Percentiles rank a stretch among this genome's conserved stretches.
Evolutionary conservation across 768 basidiomycete species (phyloP).

Genomic region (Kwoniella pini): DNA sequence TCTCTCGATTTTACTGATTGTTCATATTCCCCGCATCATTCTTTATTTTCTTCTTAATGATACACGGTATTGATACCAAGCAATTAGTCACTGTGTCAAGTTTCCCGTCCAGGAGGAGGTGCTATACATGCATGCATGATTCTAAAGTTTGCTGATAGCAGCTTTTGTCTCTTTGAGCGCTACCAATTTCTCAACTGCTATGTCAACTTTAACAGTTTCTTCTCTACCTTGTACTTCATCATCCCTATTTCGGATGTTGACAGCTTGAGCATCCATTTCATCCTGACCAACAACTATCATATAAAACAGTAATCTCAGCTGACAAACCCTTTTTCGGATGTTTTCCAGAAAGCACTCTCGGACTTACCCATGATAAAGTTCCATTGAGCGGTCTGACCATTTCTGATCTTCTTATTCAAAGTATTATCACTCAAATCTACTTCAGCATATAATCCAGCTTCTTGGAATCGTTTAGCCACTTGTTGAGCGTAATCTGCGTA

Average conservation of each 20-base stretch:
- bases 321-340: background rate
- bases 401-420: slow-evolving; percentile 93
- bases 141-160: slow-evolving; percentile 61
- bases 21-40: too few relatives aligned
- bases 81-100: too few relatives aligned
- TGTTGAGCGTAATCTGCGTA: slow-evolving; percentile 88
- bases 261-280: slow-evolving; percentile 79
- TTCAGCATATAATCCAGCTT: slow-evolving; percentile 79
- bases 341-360: background rate
- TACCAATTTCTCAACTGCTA: slow-evolving; percentile 68
- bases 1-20: too few relatives aligned
- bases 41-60: too few relatives aligned
- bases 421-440: slow-evolving; percentile 91
- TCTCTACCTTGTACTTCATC: slow-evolving; percentile 73
- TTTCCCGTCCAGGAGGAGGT: too few relatives aligned
- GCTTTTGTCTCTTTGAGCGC: slow-evolving; percentile 66
- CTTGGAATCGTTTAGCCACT: slow-evolving; percentile 67
- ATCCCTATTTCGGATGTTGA: slow-evolving; percentile 94
- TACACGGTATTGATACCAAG: too few relatives aligned
- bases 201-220: slow-evolving; percentile 70
- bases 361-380: slow-evolving; percentile 90
- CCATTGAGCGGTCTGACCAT: slow-evolving; percentile 95
- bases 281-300: slow-evolving; percentile 88
- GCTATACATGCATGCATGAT: too few relatives aligned
- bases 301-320: background rate